Evolutionary conservation across 176 grass and related monocot genomes (phyloP).

Genomic region (Urochloa ruziziensis): DNA sequence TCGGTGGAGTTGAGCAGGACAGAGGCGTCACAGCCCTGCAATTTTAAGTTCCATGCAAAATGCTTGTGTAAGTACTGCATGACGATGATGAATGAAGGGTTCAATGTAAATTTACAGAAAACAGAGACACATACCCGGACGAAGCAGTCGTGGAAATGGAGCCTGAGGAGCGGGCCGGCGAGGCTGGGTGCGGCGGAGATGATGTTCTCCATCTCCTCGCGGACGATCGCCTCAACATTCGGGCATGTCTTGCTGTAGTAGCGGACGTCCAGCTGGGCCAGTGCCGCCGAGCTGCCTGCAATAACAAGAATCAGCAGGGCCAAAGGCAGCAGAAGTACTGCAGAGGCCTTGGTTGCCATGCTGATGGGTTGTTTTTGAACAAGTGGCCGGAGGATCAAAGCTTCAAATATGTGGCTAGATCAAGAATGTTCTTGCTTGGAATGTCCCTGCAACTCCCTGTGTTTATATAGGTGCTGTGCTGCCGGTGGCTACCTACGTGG

Average conservation of each 20-base stretch:
- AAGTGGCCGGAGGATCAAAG: no score
- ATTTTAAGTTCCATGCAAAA: no score
- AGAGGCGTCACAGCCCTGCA: slow-evolving; percentile 69
- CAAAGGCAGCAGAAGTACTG: no score
- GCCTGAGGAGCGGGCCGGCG: slow-evolving; percentile 54
- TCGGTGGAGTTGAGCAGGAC: slow-evolving; percentile 51
- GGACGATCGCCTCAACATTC: slow-evolving; percentile 50
- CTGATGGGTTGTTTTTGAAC: no score
- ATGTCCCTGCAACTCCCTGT: no score
- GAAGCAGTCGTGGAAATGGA: slow-evolving; percentile 87
- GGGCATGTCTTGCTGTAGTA: slow-evolving; percentile 71
- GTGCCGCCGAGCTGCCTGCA: not conserved
- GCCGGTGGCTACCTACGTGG: not conserved
- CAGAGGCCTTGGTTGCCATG: no score
- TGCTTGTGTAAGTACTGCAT: not conserved
- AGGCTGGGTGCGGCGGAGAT: slow-evolving; percentile 39
- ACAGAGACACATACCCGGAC: slow-evolving; percentile 41
- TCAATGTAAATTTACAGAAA: not conserved
- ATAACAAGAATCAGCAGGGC: not conserved
- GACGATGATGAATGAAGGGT: not conserved
- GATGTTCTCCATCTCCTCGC: slow-evolving; percentile 52
- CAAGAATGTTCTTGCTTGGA: no score
- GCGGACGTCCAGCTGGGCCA: slow-evolving; percentile 38
- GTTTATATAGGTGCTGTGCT: no score
- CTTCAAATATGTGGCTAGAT: no score